phyloP scores from a whole-genome alignment of 2,329 filamentous ascomycete species.

The Stagonosporopsis chrysanthemi region DNA sequence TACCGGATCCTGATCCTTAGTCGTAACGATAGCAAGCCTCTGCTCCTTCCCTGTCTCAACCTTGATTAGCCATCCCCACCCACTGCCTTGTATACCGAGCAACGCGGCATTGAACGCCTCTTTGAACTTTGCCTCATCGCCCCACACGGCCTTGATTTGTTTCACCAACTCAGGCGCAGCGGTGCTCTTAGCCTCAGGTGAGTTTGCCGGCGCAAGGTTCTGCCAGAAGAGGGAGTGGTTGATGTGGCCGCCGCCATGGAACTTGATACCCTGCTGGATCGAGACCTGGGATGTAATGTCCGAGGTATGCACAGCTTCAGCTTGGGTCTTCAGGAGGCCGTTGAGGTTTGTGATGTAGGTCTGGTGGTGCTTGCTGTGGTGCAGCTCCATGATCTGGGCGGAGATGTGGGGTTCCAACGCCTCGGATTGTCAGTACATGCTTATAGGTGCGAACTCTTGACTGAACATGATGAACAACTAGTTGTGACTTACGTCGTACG shows the following conservation, averaged over 20 bases:
- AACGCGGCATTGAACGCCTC: conserved; percentile 71
- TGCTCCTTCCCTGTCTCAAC: conserved; percentile 62
- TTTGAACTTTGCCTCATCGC: conserved; percentile 71
- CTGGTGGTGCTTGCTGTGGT: conserved; percentile 81
- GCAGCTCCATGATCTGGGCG: conserved; percentile 80
- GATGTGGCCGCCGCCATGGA: conserved; percentile 91
- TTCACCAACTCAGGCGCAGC: conserved; percentile 64
- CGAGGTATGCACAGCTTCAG: conserved; percentile 61
- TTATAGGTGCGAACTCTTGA: not conserved
- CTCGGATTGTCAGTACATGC: conserved; percentile 49
- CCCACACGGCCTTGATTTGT: conserved; percentile 72
- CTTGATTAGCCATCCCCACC: conserved; percentile 87
- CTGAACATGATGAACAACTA: not conserved
- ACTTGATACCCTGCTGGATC: conserved; percentile 77
- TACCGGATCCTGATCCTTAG: conserved; percentile 86
- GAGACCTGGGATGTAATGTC: conserved; percentile 71
- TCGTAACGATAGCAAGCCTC: conserved; percentile 73
- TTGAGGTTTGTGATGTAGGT: conserved; percentile 81
- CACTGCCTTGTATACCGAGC: conserved; percentile 79
- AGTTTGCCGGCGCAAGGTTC: conserved; percentile 72
- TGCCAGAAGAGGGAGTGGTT: conserved; percentile 96
- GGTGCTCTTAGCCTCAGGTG: conserved; percentile 63
- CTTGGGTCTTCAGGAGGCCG: conserved; percentile 67
- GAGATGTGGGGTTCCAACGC: conserved; percentile 78
- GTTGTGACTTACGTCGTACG: conserved; percentile 65